A percentile compares a stretch with the other conserved stretches of the same genome.
Conservation (phyloP, 495 filamentous ascomycete species). For the Apiosordaria backusii region DNA sequence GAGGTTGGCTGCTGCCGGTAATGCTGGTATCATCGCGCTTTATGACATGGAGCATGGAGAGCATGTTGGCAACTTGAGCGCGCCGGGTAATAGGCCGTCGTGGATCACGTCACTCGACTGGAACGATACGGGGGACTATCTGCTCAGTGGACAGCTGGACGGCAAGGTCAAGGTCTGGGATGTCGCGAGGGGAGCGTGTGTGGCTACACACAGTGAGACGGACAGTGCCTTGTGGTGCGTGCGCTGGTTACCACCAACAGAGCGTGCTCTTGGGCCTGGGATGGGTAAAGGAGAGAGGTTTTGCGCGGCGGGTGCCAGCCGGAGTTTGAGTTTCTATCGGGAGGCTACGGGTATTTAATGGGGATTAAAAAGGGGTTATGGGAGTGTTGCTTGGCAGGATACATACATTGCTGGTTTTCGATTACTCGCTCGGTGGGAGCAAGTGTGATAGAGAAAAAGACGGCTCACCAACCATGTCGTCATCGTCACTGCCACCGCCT, state of each 20-base stretch:
- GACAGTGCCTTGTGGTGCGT: conserved; percentile 83
- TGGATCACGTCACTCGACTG: conserved; percentile 91
- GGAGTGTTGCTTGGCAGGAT: neutral
- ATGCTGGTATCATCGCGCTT: conserved; percentile 80
- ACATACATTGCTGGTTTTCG: neutral
- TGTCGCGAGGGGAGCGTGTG: conserved; percentile 72
- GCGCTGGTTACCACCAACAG: conserved; percentile 79
- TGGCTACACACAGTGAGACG: conserved; percentile 89
- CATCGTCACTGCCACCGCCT: too few species aligned
- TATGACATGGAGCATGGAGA: conserved; percentile 91
- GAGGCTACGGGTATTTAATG: conserved; percentile 74
- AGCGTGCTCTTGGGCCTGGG: conserved; percentile 32
- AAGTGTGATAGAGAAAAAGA: neutral
- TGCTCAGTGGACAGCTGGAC: conserved; percentile 82
- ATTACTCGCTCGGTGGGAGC: neutral
- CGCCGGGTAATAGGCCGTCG: conserved; percentile 55
- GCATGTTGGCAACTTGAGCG: conserved; percentile 78
- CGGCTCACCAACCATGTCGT: neutral
- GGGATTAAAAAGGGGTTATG: neutral
- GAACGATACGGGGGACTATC: conserved; percentile 90
- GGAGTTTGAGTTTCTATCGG: conserved; percentile 81
- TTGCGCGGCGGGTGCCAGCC: conserved; percentile 75
- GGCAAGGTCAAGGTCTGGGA: conserved; percentile 96
- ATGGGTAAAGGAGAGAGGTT: conserved; percentile 76
- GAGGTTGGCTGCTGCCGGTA: conserved; percentile 87